Conservation (phyloP, 2,329 filamentous ascomycete genomes). For the Trichoderma sp. region DNA sequence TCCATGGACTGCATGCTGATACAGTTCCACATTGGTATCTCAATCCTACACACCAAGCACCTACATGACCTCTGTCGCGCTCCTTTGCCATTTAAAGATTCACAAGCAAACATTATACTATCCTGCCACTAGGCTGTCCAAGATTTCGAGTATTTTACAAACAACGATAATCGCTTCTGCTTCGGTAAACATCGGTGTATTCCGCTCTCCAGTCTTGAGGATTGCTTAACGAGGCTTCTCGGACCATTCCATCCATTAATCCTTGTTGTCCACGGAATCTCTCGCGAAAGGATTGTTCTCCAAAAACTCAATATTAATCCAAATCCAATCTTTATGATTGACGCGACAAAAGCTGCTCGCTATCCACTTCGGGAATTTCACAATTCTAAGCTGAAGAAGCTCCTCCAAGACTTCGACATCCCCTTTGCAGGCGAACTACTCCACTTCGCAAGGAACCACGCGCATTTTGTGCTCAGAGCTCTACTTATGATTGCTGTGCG, state of each 20-base stretch:
- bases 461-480: background rate
- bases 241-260: background rate
- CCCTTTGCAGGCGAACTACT: background rate
- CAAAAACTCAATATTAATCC: background rate
- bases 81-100: background rate
- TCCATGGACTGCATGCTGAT: conserved; percentile 12
- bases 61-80: conserved; percentile 9
- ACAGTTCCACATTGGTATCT: conserved; percentile 19
- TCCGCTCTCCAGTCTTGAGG: background rate
- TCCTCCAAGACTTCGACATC: background rate
- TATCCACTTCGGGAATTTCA: background rate
- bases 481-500: background rate
- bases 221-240: background rate
- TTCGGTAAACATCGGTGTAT: background rate
- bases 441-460: background rate
- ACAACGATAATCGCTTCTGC: background rate
- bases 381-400: background rate
- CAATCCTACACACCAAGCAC: conserved; percentile 14
- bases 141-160: background rate
- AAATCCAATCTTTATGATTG: background rate
- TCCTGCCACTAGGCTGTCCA: background rate
- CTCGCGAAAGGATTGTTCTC: background rate
- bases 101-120: background rate
- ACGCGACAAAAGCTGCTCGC: background rate
- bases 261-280: background rate